Conservation (phyloP, 2,329 filamentous ascomycete genomes). For the Tolypocladium guangdongense region DNA sequence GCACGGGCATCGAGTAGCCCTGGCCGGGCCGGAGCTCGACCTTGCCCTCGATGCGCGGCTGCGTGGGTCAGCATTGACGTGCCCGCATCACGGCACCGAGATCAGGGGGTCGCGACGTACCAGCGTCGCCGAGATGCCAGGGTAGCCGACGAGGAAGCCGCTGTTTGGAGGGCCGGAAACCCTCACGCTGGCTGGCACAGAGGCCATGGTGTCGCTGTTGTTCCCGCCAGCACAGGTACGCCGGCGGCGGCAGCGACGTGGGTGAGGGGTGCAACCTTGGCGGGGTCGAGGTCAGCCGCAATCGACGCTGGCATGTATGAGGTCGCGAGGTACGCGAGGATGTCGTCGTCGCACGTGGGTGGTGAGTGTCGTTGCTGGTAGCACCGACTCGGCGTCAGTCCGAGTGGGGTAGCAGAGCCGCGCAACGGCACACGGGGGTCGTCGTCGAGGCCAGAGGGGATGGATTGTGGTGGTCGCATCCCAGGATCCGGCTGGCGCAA, state of each 20-base stretch:
- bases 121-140: conserved; percentile 92
- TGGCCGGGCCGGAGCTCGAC: conserved; percentile 86
- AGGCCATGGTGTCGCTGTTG: conserved; percentile 17
- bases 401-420: not conserved
- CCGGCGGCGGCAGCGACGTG: conserved; percentile 2
- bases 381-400: not conserved
- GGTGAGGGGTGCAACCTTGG: not conserved
- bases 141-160: conserved; percentile 93
- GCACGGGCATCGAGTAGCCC: conserved; percentile 80
- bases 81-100: not conserved
- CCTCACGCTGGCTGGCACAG: conserved; percentile 53
- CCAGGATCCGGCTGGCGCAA: not conserved
- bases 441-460: not conserved
- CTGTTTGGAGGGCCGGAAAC: conserved; percentile 96
- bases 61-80: conserved; percentile 2
- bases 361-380: not conserved
- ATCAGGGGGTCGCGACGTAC: conserved; percentile 43
- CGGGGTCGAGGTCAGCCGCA: not conserved
- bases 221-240: conserved; percentile 5
- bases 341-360: not conserved
- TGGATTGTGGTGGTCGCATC: not conserved
- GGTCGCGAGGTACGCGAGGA: not conserved
- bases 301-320: not conserved
- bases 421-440: not conserved
- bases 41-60: conserved; percentile 96